A percentile compares a stretch with the other conserved stretches of the same genome.
Evolutionary conservation across 2,329 filamentous ascomycete genomes (phyloP).

Genomic region (Cryphonectria japonica): DNA sequence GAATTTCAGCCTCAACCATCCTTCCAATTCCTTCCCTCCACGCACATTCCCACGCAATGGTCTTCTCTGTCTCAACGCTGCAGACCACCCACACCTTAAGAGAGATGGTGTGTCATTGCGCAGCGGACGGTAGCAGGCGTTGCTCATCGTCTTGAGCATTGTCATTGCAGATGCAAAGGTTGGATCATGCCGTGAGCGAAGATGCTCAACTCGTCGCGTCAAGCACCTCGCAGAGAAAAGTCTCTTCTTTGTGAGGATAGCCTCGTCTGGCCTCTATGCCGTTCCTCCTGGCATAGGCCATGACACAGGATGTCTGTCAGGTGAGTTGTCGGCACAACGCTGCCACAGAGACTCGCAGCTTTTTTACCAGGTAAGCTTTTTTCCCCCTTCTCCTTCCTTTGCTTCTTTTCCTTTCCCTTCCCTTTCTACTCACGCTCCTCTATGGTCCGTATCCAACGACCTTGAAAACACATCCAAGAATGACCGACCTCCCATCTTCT

Average conservation of each 20-base stretch:
- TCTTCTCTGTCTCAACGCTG: neutral
- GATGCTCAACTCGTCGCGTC: neutral
- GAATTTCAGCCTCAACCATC: conserved; percentile 7
- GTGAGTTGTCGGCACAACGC: neutral
- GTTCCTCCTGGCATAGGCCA: neutral
- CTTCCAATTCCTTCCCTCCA: neutral
- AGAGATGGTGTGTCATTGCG: neutral
- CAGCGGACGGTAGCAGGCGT: neutral
- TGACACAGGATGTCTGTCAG: neutral
- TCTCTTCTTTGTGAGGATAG: neutral
- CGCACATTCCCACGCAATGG: neutral
- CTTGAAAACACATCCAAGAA: neutral
- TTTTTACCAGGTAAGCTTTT: neutral
- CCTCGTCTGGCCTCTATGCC: neutral
- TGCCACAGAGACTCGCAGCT: neutral
- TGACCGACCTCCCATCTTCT: conserved; percentile 38
- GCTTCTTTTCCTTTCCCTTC: neutral
- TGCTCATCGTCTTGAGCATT: neutral
- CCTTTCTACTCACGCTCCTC: conserved; percentile 6
- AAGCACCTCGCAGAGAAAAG: neutral
- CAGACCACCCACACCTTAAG: neutral
- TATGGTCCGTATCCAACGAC: conserved; percentile 20
- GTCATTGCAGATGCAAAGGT: neutral
- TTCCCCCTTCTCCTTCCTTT: neutral
- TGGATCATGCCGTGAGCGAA: neutral